Base-by-base conservation (phyloP, 176 grass and related monocot species). In the Oryza coarctata region DNA sequence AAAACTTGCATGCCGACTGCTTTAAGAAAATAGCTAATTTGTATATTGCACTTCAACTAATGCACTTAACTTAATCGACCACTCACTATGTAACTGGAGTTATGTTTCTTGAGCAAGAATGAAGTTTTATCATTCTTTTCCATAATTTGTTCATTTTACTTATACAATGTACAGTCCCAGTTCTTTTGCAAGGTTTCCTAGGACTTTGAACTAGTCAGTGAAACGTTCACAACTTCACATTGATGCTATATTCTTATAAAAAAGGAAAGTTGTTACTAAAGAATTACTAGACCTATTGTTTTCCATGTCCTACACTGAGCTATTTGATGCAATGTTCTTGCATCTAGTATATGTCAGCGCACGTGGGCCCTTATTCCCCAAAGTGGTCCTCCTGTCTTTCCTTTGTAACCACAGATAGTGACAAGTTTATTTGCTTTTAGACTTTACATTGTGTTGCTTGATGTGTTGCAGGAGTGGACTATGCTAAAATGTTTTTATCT, bases 321-420 rank as follows among this genome's bases (percentile, higher is more conserved):
- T 78, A 73, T 25, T 67, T 35, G 27, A 73, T 78, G 22, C 20
- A 29, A 78, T 73, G 57, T 85, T 89, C 52, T 77, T 70, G 49
- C 31, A 20, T 69, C 87, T 27, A 80, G 62, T 64, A 29, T 70
- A 70, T 73, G 47, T 18, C 27, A 61, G 30, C n/a, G 9, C 49
- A 45, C 5, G 41, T 29, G 4, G 52, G 25, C 45, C 57, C 36
- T 77, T 77, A 47, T 30, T 1, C 13, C 22, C n/a, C 22, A 12
- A 10, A 33, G 61, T 78, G 22, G 9, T 39, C 65, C 25, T 11
- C n/a, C 26, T 29, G 2, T 71, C 22, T 65, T 70, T 14, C 35
- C 45, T 70, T 50, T 39, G 0, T 22, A 2, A 38, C 0, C 17
- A 23, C 4, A 43, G 69, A 12, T 36, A 58, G 57, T 12, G 10